Evolutionary conservation across 345 rosid genomes (phyloP).

Genomic region (Conringia planisiliqua): DNA sequence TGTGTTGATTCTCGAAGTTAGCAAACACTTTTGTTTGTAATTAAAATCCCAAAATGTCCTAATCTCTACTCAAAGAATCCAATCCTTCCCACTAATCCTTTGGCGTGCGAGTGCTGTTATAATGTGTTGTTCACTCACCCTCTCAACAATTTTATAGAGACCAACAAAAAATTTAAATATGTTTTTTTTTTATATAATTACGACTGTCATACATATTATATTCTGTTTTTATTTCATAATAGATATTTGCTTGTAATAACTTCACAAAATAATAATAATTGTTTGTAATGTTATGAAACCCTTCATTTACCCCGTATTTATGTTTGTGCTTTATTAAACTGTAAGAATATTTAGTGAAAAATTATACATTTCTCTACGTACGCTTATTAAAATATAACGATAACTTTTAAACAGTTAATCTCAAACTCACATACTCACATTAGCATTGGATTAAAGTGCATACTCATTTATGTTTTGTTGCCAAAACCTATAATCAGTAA

Average conservation of each 20-base stretch:
- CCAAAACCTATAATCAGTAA: background rate
- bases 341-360: background rate
- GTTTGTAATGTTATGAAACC: background rate
- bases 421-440: background rate
- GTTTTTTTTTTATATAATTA: background rate
- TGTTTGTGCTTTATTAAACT: background rate
- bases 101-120: constrained; percentile 14
- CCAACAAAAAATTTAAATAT: background rate
- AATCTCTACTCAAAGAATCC: constrained; percentile 37
- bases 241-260: background rate
- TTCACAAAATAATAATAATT: background rate
- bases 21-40: constrained; percentile 9
- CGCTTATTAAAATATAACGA: background rate
- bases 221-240: background rate
- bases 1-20: constrained; percentile 39
- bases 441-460: background rate
- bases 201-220: background rate
- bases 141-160: background rate
- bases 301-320: no score
- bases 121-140: background rate
- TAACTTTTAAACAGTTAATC: background rate
- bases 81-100: constrained; percentile 22
- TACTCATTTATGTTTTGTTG: background rate
- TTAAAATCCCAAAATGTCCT: background rate
- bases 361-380: background rate